phyloP scores from a whole-genome alignment of 106 monocot genomes.

The Cymbidium sinense region DNA sequence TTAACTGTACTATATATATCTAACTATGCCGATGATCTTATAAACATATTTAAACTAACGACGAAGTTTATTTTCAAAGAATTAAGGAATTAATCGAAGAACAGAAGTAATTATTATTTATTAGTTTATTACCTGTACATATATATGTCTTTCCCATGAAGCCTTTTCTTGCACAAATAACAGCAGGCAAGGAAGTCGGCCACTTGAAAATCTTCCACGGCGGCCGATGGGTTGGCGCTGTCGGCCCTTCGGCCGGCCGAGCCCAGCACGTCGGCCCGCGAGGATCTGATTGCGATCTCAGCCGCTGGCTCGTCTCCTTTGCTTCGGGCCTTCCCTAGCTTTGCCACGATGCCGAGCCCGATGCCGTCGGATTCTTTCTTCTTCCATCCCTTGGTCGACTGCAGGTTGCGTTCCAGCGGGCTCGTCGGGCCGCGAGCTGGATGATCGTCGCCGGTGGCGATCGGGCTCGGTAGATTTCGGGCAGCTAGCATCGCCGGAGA shows the following conservation, averaged over 20 bases:
- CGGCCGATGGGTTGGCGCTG: not conserved
- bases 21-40: too few relatives aligned
- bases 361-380: slow-evolving; percentile 64
- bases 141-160: slow-evolving; percentile 62
- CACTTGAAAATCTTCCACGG: slow-evolving; percentile 9
- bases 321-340: slow-evolving; percentile 25
- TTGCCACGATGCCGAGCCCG: slow-evolving; percentile 63
- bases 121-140: slow-evolving; percentile 41
- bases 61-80: too few relatives aligned
- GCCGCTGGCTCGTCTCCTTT: not conserved
- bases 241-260: too few relatives aligned
- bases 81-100: too few relatives aligned
- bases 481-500: slow-evolving; percentile 10
- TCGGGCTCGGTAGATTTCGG: slow-evolving; percentile 10
- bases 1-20: too few relatives aligned
- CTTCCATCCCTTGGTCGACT: slow-evolving; percentile 57
- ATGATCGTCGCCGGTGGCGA: not conserved
- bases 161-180: slow-evolving; percentile 43
- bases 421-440: slow-evolving; percentile 18
- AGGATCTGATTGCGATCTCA: too few relatives aligned
- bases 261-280: not conserved
- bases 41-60: too few relatives aligned
- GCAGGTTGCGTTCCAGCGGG: slow-evolving; percentile 50
- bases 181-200: slow-evolving; percentile 51
- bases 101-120: too few relatives aligned